Evolutionary conservation across 2,329 filamentous ascomycete genomes (phyloP), one percentile per base, ranked within the genome.

Genomic region (Botrytis galanthina): DNA sequence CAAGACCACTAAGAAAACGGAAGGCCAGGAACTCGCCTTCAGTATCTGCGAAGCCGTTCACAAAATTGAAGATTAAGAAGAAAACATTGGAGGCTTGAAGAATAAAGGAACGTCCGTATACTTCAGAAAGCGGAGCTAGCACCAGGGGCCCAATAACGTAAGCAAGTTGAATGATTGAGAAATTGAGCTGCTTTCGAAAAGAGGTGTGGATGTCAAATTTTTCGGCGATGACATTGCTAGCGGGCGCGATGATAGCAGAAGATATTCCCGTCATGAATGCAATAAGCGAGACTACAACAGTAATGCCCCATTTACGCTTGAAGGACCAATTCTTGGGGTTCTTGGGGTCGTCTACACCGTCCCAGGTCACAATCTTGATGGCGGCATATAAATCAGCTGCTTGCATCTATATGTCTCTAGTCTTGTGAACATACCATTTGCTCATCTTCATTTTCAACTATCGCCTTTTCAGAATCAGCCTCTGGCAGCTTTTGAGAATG

Each of bases 1-100:
- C 90, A n/a, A 88, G 81, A 14, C 91, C 92, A 5, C 87, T 85
- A 4, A 92, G 77, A 75, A 92, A 87, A 1, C 90, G 87, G 76
- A 91, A 89, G n/a, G 82, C 84, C 61, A 90, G 85, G 48, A 91
- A 82, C 59, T 84, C 79, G 20, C 79, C 81, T 29, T 87, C 78
- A 22, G 82, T 83, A 0, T 84, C 84, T 0, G 86, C 83, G 37
- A 86, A 79, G 0, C 87, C 87, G 77, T 86, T 87, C 35, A 69
- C 71, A n/a, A 76, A 73, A 16, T 74, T 79, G 64, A 75, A 77
- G 64, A 86, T 85, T 4, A 86, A 83, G 48, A 87, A 81, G 46
- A 87, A 82, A 82, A 84, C 6, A 83, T 80, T 3, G n/a, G 51
- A 29, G 51, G 51, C 51, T 54, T 54, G 51, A 54, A 54, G 51